phyloP scores from a whole-genome alignment of 805 yeast species.

The Lipomyces mesembrius region DNA sequence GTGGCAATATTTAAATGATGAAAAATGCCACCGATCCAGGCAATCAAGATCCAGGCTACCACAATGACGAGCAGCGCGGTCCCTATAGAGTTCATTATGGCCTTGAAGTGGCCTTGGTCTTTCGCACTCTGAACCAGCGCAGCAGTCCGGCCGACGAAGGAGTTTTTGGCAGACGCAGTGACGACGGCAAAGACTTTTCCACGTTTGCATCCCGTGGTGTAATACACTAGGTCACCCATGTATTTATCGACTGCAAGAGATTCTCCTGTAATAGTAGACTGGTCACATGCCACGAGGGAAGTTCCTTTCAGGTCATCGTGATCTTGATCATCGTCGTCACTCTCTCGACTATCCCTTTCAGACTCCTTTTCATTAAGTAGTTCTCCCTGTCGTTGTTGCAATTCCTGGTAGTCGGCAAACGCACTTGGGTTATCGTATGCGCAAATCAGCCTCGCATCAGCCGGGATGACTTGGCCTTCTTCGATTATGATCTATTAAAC shows the following conservation, averaged over 20 bases:
- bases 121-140: constrained; percentile 91
- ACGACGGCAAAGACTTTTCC: constrained; percentile 96
- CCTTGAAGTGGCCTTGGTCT: constrained; percentile 96
- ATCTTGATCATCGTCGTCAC: constrained; percentile 40
- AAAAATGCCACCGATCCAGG: constrained; percentile 95
- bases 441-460: constrained; percentile 78
- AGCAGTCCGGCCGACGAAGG: constrained; percentile 96
- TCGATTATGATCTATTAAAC: constrained; percentile 53
- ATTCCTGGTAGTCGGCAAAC: constrained; percentile 45
- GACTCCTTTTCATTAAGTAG: no score
- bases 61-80: constrained; percentile 86
- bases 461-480: constrained; percentile 91
- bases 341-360: constrained; percentile 5
- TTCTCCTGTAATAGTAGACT: constrained; percentile 97
- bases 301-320: constrained; percentile 13
- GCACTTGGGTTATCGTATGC: constrained; percentile 48
- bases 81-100: constrained; percentile 97
- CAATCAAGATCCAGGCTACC: constrained; percentile 80
- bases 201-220: constrained; percentile 93
- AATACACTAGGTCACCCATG: constrained; percentile 83
- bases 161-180: constrained; percentile 93
- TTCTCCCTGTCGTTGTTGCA: constrained; percentile 6
- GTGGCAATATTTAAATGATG: constrained; percentile 85
- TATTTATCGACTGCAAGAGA: constrained; percentile 93
- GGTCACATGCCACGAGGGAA: constrained; percentile 54